Percentiles rank a stretch among this genome's conserved stretches.
These are phyloP conservation scores for Aegilops speltoides DNA, from an alignment of 176 grass and related monocot genomes.

Conservation along the genomic window DNA sequence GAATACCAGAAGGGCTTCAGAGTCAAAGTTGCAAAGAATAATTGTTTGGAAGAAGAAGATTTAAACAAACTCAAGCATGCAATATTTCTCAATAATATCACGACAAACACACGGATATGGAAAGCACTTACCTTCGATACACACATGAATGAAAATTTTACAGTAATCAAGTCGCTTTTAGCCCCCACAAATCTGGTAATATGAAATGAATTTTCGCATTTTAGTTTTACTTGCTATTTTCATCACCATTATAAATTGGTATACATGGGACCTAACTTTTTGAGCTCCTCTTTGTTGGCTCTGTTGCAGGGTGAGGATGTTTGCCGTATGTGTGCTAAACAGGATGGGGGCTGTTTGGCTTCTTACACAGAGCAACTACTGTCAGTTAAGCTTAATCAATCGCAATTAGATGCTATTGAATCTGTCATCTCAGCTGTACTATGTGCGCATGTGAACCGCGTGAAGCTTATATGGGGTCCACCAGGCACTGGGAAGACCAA, in stretches of 20 bases:
- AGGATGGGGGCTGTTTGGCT: constrained; percentile 7
- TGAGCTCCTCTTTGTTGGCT: background rate
- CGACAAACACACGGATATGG: constrained; percentile 57
- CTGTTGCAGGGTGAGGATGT: constrained; percentile 32
- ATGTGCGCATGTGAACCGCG: constrained; percentile 36
- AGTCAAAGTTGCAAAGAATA: constrained; percentile 38
- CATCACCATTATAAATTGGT: background rate
- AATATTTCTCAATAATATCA: constrained; percentile 49
- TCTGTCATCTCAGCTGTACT: constrained; percentile 44
- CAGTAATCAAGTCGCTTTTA: constrained; percentile 51
- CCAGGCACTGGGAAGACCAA: constrained; percentile 87
- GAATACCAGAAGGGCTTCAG: constrained; percentile 40
- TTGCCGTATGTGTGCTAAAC: constrained; percentile 2
- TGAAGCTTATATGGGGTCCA: constrained; percentile 78
- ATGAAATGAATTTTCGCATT: background rate
- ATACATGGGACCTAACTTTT: background rate
- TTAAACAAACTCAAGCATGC: constrained; percentile 40
- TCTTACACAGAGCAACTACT: constrained; percentile 23
- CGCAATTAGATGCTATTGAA: constrained; percentile 51
- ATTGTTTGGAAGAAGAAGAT: constrained; percentile 3
- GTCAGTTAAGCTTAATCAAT: constrained; percentile 53
- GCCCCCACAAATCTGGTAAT: constrained; percentile 45
- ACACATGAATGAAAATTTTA: constrained; percentile 48
- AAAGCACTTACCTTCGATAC: constrained; percentile 38
- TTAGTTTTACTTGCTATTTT: constrained; percentile 5